Conservation (phyloP, 306 rosid species). For the Arachis hypogaea region DNA sequence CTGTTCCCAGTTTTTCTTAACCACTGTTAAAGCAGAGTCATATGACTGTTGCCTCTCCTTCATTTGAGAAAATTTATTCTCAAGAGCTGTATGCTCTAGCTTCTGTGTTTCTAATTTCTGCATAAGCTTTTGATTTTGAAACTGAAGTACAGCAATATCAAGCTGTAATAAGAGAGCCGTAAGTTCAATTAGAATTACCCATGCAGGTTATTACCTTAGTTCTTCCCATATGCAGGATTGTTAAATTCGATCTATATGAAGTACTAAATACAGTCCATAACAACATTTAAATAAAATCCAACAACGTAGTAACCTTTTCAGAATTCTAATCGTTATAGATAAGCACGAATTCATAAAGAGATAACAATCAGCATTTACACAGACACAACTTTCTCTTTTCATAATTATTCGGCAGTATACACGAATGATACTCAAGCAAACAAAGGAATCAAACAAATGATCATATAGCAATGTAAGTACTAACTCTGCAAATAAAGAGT, state of each 20-base stretch:
- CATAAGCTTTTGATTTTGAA: constrained; percentile 85
- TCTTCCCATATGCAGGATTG: neutral
- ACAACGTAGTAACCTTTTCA: neutral
- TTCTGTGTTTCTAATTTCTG: constrained; percentile 94
- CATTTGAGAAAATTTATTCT: constrained; percentile 63
- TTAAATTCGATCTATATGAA: constrained; percentile 32
- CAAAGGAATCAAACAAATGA: constrained; percentile 15
- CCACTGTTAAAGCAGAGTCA: constrained; percentile 62
- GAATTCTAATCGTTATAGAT: constrained; percentile 11
- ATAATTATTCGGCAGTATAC: constrained; percentile 20
- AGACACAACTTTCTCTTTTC: constrained; percentile 14
- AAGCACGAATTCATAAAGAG: constrained; percentile 6
- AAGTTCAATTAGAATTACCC: constrained; percentile 32
- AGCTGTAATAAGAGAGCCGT: constrained; percentile 58
- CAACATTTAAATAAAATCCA: constrained; percentile 8
- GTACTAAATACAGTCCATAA: constrained; percentile 5
- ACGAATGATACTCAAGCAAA: constrained; percentile 27
- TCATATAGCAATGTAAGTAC: constrained; percentile 12
- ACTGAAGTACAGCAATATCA: constrained; percentile 83
- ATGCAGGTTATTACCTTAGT: constrained; percentile 13
- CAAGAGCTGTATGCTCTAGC: constrained; percentile 67
- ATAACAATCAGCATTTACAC: constrained; percentile 20
- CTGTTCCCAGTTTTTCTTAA: constrained; percentile 78
- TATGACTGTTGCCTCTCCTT: constrained; percentile 70
- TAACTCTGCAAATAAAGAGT: constrained; percentile 11